Evolutionary conservation across 2,329 filamentous ascomycete species (phyloP).

Genomic region (Xylariaceae sp.): DNA sequence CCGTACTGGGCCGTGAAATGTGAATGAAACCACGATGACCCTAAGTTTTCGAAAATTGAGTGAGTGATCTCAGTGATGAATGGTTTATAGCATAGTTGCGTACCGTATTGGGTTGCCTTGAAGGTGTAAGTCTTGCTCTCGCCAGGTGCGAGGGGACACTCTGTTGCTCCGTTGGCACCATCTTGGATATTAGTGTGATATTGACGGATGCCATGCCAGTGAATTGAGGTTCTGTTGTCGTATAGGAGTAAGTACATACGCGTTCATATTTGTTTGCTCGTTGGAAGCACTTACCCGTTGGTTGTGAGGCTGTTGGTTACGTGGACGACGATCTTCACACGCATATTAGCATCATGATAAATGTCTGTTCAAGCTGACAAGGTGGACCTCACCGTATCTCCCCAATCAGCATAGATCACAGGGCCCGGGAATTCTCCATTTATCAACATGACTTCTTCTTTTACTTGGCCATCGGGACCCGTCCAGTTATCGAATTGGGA

Average conservation of each 20-base stretch:
- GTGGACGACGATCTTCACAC: conserved; percentile 50
- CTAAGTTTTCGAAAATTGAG: background rate
- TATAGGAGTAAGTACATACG: conserved; percentile 39
- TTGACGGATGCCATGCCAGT: conserved; percentile 47
- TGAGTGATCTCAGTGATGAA: too few species aligned
- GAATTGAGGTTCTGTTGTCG: conserved; percentile 37
- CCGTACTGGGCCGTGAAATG: conserved; percentile 45
- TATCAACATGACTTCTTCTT: conserved; percentile 48
- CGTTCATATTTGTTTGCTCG: conserved; percentile 40
- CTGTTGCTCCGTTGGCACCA: conserved; percentile 42
- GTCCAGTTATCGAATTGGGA: conserved; percentile 8
- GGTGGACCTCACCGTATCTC: conserved; percentile 37
- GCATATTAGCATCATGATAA: background rate
- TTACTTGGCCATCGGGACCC: conserved; percentile 13
- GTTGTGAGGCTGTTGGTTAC: conserved; percentile 63
- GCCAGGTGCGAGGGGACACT: conserved; percentile 37
- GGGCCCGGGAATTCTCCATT: conserved; percentile 65
- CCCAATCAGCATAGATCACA: conserved; percentile 59
- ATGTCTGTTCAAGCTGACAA: too few species aligned
- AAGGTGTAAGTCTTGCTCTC: conserved; percentile 35
- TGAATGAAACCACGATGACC: conserved; percentile 6
- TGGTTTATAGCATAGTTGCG: background rate
- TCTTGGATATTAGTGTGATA: conserved; percentile 40
- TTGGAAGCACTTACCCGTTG: conserved; percentile 41
- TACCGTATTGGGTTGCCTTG: conserved; percentile 34